These are phyloP conservation scores for Vicia sativa DNA, from an alignment of 306 rosid species.

Conservation along the genomic window DNA sequence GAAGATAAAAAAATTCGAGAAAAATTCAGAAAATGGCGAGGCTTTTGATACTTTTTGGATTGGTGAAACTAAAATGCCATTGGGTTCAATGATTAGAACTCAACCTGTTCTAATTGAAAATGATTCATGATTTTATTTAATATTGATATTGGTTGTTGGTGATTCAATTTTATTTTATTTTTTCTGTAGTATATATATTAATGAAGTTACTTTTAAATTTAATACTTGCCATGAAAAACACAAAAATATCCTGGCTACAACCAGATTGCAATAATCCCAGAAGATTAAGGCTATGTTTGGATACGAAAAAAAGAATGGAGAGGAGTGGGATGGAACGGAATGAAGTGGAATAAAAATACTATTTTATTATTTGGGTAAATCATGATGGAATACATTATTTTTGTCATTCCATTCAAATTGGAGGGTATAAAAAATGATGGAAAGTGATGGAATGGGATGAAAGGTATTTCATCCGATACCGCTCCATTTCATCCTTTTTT, in stretches of 20 bases:
- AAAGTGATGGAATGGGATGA: too few relatives aligned
- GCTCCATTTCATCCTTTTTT: too few relatives aligned
- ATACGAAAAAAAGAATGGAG: too few relatives aligned
- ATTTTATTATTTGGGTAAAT: too few relatives aligned
- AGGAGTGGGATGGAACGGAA: too few relatives aligned
- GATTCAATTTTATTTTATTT: slow-evolving; percentile 7
- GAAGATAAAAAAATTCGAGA: slow-evolving; percentile 60
- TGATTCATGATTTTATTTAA: slow-evolving; percentile 40
- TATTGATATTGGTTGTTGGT: background rate
- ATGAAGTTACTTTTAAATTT: slow-evolving; percentile 17
- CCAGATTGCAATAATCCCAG: too few relatives aligned
- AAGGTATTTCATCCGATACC: too few relatives aligned
- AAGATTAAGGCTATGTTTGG: too few relatives aligned
- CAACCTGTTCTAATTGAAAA: slow-evolving; percentile 67
- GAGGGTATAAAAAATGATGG: too few relatives aligned
- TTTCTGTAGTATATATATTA: slow-evolving; percentile 20
- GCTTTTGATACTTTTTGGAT: slow-evolving; percentile 69
- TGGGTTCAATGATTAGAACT: slow-evolving; percentile 76
- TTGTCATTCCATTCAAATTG: too few relatives aligned
- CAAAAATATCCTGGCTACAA: background rate
- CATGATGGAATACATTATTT: too few relatives aligned
- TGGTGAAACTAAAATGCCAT: slow-evolving; percentile 82
- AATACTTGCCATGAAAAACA: slow-evolving; percentile 13
- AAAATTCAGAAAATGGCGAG: slow-evolving; percentile 60
- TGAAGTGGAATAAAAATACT: too few relatives aligned